Percentiles rank a stretch among this genome's conserved stretches.
phyloP scores from a whole-genome alignment of 2,329 filamentous ascomycete species.

The Byssoonygena ceratinophila region DNA sequence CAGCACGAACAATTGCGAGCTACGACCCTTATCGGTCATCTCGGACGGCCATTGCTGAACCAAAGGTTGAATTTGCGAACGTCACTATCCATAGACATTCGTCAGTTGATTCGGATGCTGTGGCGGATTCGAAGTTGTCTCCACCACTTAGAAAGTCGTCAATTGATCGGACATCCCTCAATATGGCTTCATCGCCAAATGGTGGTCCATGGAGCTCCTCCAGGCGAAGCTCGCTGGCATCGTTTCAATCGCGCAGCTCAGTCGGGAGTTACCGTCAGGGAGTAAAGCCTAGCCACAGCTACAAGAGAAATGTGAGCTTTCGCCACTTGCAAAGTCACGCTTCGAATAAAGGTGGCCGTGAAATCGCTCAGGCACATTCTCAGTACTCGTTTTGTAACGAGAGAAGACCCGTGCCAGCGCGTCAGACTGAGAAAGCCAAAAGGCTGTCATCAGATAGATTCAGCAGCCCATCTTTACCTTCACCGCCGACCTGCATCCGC shows the following conservation, averaged over 20 bases:
- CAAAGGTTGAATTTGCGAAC: slow-evolving; percentile 52
- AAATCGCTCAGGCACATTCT: slow-evolving; percentile 19
- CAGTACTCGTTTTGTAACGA: slow-evolving; percentile 21
- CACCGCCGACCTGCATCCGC: slow-evolving; percentile 31
- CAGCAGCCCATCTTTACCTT: slow-evolving; percentile 33
- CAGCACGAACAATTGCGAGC: slow-evolving; percentile 45
- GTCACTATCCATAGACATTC: slow-evolving; percentile 55
- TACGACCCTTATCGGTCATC: slow-evolving; percentile 80
- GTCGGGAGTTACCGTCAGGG: slow-evolving; percentile 39
- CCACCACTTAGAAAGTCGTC: not conserved
- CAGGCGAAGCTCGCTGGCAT: slow-evolving; percentile 28
- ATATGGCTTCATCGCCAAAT: slow-evolving; percentile 11
- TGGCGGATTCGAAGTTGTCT: not conserved
- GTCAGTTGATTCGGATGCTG: slow-evolving; percentile 6
- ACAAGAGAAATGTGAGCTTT: slow-evolving; percentile 56
- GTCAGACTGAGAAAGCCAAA: slow-evolving; percentile 17
- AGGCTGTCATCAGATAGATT: slow-evolving; percentile 21
- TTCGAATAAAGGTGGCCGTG: slow-evolving; percentile 23
- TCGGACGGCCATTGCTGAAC: slow-evolving; percentile 40
- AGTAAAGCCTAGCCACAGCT: slow-evolving; percentile 33
- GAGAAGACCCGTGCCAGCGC: slow-evolving; percentile 10
- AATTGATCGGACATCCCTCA: not conserved
- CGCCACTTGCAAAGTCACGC: slow-evolving; percentile 42
- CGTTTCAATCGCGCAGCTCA: slow-evolving; percentile 39
- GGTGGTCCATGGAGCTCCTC: slow-evolving; percentile 19